phyloP scores from a whole-genome alignment of 2,329 filamentous ascomycete genomes.

The Talaromyces rugulosus region DNA sequence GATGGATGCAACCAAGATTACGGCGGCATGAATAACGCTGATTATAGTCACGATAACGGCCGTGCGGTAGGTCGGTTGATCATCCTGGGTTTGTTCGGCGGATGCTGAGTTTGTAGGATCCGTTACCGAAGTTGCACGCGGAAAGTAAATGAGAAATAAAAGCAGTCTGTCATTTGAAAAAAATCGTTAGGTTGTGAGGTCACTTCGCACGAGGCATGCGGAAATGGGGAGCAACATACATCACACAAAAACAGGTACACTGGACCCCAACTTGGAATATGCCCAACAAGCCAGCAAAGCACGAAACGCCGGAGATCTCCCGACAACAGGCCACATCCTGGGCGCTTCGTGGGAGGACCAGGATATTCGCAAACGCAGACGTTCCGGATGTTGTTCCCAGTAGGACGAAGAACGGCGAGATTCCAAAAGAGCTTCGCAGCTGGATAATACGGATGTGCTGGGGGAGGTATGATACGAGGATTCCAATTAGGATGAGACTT shows the following conservation, averaged over 20 bases:
- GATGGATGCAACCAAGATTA: slow-evolving; percentile 60
- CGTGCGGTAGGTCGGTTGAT: slow-evolving; percentile 61
- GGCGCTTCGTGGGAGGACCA: slow-evolving; percentile 78
- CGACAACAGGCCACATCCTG: slow-evolving; percentile 82
- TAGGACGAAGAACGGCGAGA: slow-evolving; percentile 91
- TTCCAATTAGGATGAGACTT: slow-evolving; percentile 75
- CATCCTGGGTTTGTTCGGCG: neutral
- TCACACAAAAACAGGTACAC: slow-evolving; percentile 86
- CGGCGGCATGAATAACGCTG: slow-evolving; percentile 71
- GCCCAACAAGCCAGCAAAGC: slow-evolving; percentile 77
- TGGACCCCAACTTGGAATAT: slow-evolving; percentile 88
- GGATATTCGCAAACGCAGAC: slow-evolving; percentile 85
- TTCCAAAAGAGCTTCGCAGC: slow-evolving; percentile 82
- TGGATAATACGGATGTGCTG: slow-evolving; percentile 90
- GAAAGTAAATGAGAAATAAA: slow-evolving; percentile 93
- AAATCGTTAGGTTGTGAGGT: neutral
- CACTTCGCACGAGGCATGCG: neutral
- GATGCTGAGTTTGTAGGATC: slow-evolving; percentile 32
- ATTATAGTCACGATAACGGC: slow-evolving; percentile 69
- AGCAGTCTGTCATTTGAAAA: slow-evolving; percentile 59
- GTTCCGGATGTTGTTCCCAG: slow-evolving; percentile 89
- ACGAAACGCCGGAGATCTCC: slow-evolving; percentile 75
- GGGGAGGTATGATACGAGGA: slow-evolving; percentile 88
- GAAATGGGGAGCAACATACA: slow-evolving; percentile 52
- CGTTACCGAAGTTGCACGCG: slow-evolving; percentile 54